Evolutionary conservation across 2,329 filamentous ascomycete genomes (phyloP).

Genomic region (Fusarium penzigii): DNA sequence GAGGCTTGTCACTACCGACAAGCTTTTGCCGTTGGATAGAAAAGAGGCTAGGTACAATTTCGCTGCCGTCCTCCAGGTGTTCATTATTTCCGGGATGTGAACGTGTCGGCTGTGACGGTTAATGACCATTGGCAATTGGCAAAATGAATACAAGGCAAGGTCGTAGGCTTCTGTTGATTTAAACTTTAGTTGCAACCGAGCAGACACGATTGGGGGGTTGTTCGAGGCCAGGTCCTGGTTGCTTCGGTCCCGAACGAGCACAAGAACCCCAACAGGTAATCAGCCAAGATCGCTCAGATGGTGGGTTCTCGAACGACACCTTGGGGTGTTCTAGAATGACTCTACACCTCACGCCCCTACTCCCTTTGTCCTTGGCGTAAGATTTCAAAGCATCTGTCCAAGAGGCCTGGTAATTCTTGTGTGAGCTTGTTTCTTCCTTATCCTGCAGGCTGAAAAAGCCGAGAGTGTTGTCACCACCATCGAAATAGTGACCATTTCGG

Average conservation of each 20-base stretch:
- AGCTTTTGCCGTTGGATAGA: too few relatives aligned
- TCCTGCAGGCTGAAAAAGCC: not conserved
- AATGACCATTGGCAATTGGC: not conserved
- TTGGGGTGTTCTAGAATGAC: not conserved
- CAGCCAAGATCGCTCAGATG: not conserved
- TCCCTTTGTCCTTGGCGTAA: not conserved
- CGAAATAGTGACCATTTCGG: too few relatives aligned
- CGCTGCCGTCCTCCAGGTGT: too few relatives aligned
- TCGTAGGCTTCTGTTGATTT: not conserved
- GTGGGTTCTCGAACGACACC: not conserved
- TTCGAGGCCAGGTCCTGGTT: not conserved
- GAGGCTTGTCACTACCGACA: too few relatives aligned
- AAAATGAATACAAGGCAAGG: not conserved
- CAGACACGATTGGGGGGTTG: not conserved
- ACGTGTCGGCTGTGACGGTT: too few relatives aligned
- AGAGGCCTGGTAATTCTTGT: not conserved
- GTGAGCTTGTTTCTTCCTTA: not conserved
- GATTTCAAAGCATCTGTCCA: not conserved
- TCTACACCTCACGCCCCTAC: not conserved
- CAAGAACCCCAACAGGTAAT: not conserved
- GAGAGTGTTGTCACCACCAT: not conserved
- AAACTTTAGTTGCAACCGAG: not conserved
- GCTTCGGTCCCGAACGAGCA: not conserved
- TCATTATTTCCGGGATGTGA: too few relatives aligned
- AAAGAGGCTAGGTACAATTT: too few relatives aligned